These are phyloP conservation scores for Paraglomus occultum DNA, from an alignment of 192 early-diverging fungal genomes.

Conservation along the genomic window DNA sequence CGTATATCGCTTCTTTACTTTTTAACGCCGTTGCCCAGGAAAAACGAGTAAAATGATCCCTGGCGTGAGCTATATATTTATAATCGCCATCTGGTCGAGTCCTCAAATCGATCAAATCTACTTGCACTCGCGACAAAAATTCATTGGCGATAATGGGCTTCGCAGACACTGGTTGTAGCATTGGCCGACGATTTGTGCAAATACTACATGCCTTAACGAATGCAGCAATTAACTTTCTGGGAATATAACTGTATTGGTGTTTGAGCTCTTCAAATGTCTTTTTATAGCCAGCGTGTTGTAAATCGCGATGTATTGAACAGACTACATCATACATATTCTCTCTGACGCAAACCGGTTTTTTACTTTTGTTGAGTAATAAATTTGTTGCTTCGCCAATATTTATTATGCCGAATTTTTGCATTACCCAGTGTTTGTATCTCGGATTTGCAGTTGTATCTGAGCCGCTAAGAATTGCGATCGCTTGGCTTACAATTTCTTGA, in stretches of 20 bases:
- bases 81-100: background rate
- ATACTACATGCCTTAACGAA: conserved; percentile 16
- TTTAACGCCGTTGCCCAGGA: background rate
- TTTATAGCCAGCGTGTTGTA: conserved; percentile 3
- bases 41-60: conserved; percentile 10
- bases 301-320: background rate
- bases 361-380: background rate
- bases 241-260: conserved; percentile 8
- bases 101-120: conserved; percentile 9
- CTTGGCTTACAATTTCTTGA: no score
- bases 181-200: background rate
- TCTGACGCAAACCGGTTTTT: background rate
- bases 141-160: conserved; percentile 17
- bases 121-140: conserved; percentile 18
- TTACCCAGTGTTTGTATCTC: no score
- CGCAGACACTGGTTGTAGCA: background rate
- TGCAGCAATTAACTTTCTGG: background rate
- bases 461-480: no score
- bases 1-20: background rate
- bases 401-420: no score
- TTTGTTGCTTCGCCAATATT: no score
- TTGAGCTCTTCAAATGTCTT: background rate
- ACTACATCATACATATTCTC: conserved; percentile 16
- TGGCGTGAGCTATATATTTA: background rate
- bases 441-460: no score